Base-by-base conservation (phyloP, 441 rosid species). In the Mallotus repandus region DNA sequence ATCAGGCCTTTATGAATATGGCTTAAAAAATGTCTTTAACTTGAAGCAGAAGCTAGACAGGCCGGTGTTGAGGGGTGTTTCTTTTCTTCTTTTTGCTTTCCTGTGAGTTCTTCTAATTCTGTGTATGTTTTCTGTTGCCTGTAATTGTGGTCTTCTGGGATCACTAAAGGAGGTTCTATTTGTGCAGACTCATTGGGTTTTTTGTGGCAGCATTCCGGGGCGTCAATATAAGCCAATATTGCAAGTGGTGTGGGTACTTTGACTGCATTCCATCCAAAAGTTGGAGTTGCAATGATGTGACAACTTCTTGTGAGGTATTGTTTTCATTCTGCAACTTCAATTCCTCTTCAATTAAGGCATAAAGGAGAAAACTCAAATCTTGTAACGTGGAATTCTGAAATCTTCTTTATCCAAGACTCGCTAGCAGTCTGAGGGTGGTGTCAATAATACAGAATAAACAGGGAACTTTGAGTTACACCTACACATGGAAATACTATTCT, bases 261-360 rank as follows among this genome's bases (percentile, higher is more conserved):
- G 89, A 91, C 65, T 94, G 96, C 79, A 54, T 91, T 56, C 93
- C 96, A 59, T 84, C 84, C 43, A 81, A 72, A 58, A 82, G 81
- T 69, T 90, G 97, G 98, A 89, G 89, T 80, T 94, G 98, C 87
- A 85, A 86, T 57, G 88, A 84, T 80, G 71, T 81, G 69, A 84
- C 89, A 59, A 77, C 81, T 66, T 84, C 91, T 58, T 93, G 97
- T 4, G 89, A 89, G 90, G 97, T 88, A 84, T 50, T 32, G 14
- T 60, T 68, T 35, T 72, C 50, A 68, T 53, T 56, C 54, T 50
- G 63, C 10, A 21, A 41, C 13, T 32, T 35, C 29, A 18, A 21
- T 18, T 71, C 14, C 18, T 61, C 14, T 68, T 55, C 14, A 29
- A 61, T 5, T 21, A n/a, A 61, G 11, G 38, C 14, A 43, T 56